A percentile compares a stretch with the other conserved stretches of the same genome.
These are phyloP conservation scores for Pythium apleroticum DNA, from an alignment of 352 stramenopile genomes.

Conservation along the genomic window DNA sequence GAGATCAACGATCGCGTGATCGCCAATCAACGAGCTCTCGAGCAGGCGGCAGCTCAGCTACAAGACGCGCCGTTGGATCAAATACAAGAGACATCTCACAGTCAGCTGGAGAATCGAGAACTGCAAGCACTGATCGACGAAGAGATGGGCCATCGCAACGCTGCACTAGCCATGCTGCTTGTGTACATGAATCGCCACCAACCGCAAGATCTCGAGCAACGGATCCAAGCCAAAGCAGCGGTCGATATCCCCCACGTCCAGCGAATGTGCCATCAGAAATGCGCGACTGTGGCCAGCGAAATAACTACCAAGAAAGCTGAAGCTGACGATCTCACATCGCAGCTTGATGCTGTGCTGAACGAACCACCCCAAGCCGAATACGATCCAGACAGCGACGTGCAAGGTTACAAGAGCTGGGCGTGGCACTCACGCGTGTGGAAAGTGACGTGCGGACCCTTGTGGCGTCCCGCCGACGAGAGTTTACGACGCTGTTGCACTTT, in stretches of 20 bases:
- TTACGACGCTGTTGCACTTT: slow-evolving; percentile 13
- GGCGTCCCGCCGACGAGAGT: background rate
- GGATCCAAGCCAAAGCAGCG: background rate
- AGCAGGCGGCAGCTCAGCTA: slow-evolving; percentile 29
- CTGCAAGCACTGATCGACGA: slow-evolving; percentile 33
- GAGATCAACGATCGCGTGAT: slow-evolving; percentile 14
- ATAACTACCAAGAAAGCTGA: background rate
- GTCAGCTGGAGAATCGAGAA: slow-evolving; percentile 41
- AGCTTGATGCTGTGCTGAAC: background rate
- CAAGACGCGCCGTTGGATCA: slow-evolving; percentile 26
- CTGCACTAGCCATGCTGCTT: slow-evolving; percentile 38
- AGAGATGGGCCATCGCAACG: slow-evolving; percentile 37
- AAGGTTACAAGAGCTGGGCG: background rate
- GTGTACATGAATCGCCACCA: slow-evolving; percentile 23
- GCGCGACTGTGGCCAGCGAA: background rate
- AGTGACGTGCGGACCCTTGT: background rate
- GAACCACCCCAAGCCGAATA: background rate
- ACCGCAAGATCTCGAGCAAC: background rate
- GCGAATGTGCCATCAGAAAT: slow-evolving; percentile 6
- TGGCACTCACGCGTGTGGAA: background rate
- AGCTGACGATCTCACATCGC: background rate
- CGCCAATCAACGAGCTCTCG: slow-evolving; percentile 36
- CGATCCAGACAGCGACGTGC: background rate
- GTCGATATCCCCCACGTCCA: slow-evolving; percentile 1
- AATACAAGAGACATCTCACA: slow-evolving; percentile 13